Base-by-base conservation (phyloP, 1,284 basidiomycete species). In the Malassezia vespertilionis region DNA sequence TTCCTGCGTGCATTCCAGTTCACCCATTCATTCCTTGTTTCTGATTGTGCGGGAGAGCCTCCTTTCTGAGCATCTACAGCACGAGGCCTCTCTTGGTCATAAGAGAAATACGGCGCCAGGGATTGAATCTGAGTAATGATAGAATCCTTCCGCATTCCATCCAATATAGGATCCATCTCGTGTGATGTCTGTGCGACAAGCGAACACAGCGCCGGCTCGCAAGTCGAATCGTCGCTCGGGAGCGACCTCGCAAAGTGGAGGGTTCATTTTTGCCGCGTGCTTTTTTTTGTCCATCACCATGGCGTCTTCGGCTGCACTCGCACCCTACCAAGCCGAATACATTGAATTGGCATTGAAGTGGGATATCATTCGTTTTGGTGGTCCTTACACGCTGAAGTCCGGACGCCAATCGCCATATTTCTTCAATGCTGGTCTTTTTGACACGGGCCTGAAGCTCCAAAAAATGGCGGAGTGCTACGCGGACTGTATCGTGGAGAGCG, bases 351-450 rank as follows among this genome's bases (percentile, higher is more conserved):
- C 64, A 6, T 60, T 69, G 44, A 46, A 61, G 33, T 56, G 54
- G 32, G 36, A 56, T 9, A 65, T 69, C 33, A 56, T 70, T 28
- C 58, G 56, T 17, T 70, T 70, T 34, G 60, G 61, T n/a, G 65
- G 67, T 0, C 67, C 67, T 8, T 70, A 61, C 37, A 67, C 60
- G 28, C 56, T 70, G 33, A 97, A 97, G 77, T 90, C 86, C 27
- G 91, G 91, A 57, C 81, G 91, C 30, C 74, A 79, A 47, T 93
- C 89, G 11, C 91, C 91, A 1, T 96, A 96, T 75, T 96, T 96
- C 72, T 90, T 95, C 79, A 95, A 96, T 70, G 86, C 87, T 1
- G 86, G 87, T 8, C 77, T 97, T 56, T 87, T 83, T 72, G 63
- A 63, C 46, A 82, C 83, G 4, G 86, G 90, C 0, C 78, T 81